Base-by-base conservation (phyloP, 371 early-diverging fungal species). In the Saksenaea oblongispora region DNA sequence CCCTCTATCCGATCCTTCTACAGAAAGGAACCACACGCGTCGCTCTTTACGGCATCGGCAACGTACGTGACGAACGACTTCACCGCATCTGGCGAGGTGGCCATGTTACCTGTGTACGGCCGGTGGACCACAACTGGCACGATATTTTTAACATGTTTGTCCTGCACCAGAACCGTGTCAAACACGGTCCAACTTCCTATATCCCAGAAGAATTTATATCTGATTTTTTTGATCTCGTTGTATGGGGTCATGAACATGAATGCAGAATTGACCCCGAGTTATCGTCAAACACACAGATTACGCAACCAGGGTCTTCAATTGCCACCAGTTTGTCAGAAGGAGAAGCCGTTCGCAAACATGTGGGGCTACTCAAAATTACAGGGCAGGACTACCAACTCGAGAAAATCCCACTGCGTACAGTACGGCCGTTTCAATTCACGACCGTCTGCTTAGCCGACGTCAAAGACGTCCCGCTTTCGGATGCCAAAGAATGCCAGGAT, bases 241-340 rank as follows among this genome's bases (percentile, higher is more conserved):
- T 99, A 0, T 99, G 98, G 97, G 99, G 99, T 3, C 99, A 99
- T 77, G 99, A 99, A 79, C 99, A 99, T 81, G 96, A 99, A 67
- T 98, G 97, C 63, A 73, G 84, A 34, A 91, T 96, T 27, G 90
- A 91, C 31, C 93, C 95, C 0, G 83, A 86, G 54, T 9, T 22
- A 22, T 10, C 22, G 9, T 47, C 27, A 22, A 47, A 47, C 5
- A 47, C 51, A n/a, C 76, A 76, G 35, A 84, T 98, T 5, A 88
- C 90, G 1, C 99, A 99, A 70, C 97, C 97, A 0, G 99, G 99
- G 0, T 97, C 97, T 0, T 96, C 98, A 0, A 92, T 99, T 3
- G 96, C 98, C 0, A 99, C 99, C 0, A 91, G 94, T 61, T 74
- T 99, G n/a, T 87, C 89, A 27, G 87, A 90, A 61, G 98, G 95